Base-by-base conservation (phyloP, 31 red algal genomes). In the Endocladia muricata region DNA sequence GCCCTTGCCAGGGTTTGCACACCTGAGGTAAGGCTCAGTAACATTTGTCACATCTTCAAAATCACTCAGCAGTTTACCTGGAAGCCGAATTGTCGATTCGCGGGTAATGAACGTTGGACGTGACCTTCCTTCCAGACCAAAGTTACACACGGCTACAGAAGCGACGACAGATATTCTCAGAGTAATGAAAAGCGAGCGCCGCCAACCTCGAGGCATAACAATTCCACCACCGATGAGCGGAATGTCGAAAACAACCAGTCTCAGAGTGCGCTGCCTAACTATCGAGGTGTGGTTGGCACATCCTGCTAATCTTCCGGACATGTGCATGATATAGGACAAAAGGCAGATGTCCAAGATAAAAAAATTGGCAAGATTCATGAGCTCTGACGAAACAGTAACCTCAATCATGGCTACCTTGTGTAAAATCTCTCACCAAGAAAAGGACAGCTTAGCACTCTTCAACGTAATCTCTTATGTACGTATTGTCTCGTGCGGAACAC, bases 191-290 rank as follows among this genome's bases (percentile, higher is more conserved):
- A 67, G 33, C 7, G 9, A 9, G 6, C 61, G 9, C 0, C 34
- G 33, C 9, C 25, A 32, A 34, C 61, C 21, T n/a, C 61, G 61
- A 33, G 19, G 4, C 61, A 67, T 67, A 19, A 67, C 61, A 7
- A 67, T 67, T 4, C 61, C 61, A 67, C 61, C 61, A 15, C 61
- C 61, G 5, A 67, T 35, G 9, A 67, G 61, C 21, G 61, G 61
- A 0, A 33, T 23, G 25, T 67, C 61, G 33, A 67, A 67, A 15
- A 67, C 7, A 5, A 33, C 34, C 6, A 67, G 61, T 19, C 6
- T 29, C 30, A 67, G 61, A 7, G 5, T 23, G 23, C 34, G 6
- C 21, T 19, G 7, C 39, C 17, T 67, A 4, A 26, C 39, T 35
- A 67, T 36, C 3, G 61, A 36, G 4, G 25, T 19, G 17, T 67